Conservation (phyloP, 768 basidiomycete genomes). For the Mycena galopus region DNA sequence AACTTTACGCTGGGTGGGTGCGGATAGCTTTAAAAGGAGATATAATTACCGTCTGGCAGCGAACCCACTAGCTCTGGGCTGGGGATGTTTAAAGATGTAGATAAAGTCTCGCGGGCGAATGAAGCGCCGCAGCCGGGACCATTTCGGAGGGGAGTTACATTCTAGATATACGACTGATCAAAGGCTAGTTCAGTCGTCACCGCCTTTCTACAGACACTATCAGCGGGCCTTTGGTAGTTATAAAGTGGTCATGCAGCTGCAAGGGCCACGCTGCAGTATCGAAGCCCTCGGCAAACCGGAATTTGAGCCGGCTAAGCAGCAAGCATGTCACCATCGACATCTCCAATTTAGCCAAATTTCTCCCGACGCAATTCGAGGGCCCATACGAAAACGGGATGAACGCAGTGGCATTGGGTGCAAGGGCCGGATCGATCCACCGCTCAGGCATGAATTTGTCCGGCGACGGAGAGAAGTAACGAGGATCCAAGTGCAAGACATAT, state of each 20-base stretch:
- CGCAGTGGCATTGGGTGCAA: constrained; percentile 42
- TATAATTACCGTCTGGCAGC: no score
- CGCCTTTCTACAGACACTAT: background rate
- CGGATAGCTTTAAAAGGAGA: no score
- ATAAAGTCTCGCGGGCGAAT: no score
- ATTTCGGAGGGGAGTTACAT: no score
- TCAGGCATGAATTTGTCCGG: constrained; percentile 60
- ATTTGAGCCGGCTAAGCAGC: constrained; percentile 52
- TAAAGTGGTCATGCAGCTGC: constrained; percentile 9
- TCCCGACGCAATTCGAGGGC: constrained; percentile 57
- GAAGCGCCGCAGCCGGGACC: no score
- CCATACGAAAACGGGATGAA: constrained; percentile 59
- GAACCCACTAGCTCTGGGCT: no score
- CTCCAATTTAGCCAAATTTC: constrained; percentile 56
- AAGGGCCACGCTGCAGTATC: constrained; percentile 47
- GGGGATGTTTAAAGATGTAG: no score
- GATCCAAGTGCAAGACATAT: constrained; percentile 60
- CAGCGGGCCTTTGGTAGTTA: constrained; percentile 3
- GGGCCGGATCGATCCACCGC: constrained; percentile 47
- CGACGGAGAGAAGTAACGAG: constrained; percentile 58
- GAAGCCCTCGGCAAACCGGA: constrained; percentile 51
- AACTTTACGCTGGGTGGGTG: no score
- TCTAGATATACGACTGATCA: no score
- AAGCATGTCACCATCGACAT: constrained; percentile 53
- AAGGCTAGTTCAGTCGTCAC: no score